Conservation (phyloP, 2,329 filamentous ascomycete genomes). For the Neonectria neomacrospora region DNA sequence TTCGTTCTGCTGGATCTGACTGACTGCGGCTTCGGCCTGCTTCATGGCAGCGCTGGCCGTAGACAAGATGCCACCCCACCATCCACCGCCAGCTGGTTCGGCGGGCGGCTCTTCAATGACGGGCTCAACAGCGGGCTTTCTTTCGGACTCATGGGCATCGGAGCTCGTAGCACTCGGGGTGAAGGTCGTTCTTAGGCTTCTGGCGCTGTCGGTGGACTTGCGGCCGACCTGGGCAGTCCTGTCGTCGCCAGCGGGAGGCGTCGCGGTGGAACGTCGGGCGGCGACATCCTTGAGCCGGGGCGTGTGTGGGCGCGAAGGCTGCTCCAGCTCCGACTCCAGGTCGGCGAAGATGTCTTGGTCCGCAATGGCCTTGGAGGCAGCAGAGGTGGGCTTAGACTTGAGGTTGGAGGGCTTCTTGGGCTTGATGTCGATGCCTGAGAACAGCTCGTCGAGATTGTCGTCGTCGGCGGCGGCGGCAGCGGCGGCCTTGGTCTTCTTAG, state of each 20-base stretch:
- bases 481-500: constrained; percentile 67
- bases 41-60: constrained; percentile 89
- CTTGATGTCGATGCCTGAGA: constrained; percentile 68
- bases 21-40: constrained; percentile 91
- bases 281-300: constrained; percentile 73
- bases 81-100: constrained; percentile 70
- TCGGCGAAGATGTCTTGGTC: constrained; percentile 87
- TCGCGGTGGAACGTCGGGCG: constrained; percentile 58
- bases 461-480: constrained; percentile 62
- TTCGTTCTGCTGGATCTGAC: constrained; percentile 95
- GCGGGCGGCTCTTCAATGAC: constrained; percentile 46
- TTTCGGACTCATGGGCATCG: constrained; percentile 68
- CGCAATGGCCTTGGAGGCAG: constrained; percentile 59
- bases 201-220: constrained; percentile 82
- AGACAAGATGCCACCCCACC: constrained; percentile 89
- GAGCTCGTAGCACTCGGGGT: constrained; percentile 75
- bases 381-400: constrained; percentile 61
- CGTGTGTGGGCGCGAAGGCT: constrained; percentile 82
- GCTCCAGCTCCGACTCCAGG: constrained; percentile 77
- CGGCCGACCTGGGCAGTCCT: constrained; percentile 60
- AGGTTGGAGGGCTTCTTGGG: constrained; percentile 59
- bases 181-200: constrained; percentile 76
- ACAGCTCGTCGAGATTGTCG: constrained; percentile 73
- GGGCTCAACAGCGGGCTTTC: constrained; percentile 61
- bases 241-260: constrained; percentile 72